Evolutionary conservation across 2,329 filamentous ascomycete species (phyloP).

Genomic region (Gnomoniopsis sp.): DNA sequence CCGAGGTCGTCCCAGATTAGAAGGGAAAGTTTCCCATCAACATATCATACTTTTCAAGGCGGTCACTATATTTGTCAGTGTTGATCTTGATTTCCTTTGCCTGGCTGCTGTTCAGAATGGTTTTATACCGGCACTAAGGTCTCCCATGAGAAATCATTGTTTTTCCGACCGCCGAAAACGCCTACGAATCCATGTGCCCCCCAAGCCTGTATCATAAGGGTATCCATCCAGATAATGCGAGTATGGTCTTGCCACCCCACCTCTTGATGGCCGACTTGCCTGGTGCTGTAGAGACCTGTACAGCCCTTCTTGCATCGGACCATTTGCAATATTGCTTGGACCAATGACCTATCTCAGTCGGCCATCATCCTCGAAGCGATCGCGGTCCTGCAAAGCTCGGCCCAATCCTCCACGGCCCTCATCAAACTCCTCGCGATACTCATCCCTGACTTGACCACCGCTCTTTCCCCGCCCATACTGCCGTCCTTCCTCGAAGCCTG

Average conservation of each 20-base stretch:
- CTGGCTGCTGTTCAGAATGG: no score
- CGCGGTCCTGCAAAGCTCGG: conserved; percentile 64
- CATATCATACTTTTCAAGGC: no score
- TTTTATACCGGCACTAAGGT: no score
- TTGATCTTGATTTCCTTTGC: no score
- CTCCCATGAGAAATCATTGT: not conserved
- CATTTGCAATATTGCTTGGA: not conserved
- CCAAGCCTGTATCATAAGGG: not conserved
- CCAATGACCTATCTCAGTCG: not conserved
- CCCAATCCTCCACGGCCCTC: conserved; percentile 90
- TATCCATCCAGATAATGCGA: not conserved
- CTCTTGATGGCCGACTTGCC: not conserved
- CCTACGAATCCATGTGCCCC: not conserved
- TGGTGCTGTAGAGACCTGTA: not conserved
- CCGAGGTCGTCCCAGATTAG: no score
- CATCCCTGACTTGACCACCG: conserved; percentile 93
- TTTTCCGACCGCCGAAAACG: not conserved
- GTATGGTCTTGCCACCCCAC: not conserved
- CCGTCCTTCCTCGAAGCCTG: conserved; percentile 91
- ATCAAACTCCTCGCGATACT: conserved; percentile 96
- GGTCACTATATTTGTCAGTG: no score
- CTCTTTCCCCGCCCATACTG: conserved; percentile 96
- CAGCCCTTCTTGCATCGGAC: not conserved
- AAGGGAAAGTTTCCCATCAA: no score
- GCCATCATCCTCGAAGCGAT: conserved; percentile 20